Percentiles rank a stretch among this genome's conserved stretches.
These are phyloP conservation scores for Chenopodium berlandieri DNA, from an alignment of 148 eudicot species.

Conservation along the genomic window DNA sequence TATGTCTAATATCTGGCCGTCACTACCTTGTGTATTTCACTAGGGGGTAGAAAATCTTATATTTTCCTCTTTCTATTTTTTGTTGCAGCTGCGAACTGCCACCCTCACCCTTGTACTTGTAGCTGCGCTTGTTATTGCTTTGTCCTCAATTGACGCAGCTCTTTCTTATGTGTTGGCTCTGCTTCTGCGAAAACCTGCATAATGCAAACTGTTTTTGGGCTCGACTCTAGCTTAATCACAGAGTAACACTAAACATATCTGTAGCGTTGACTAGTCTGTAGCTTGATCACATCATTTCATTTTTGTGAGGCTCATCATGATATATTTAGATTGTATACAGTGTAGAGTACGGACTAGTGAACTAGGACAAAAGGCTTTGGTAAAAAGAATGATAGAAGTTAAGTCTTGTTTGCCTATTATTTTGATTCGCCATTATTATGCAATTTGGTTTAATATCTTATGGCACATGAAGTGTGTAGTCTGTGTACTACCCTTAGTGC, in stretches of 20 bases:
- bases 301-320: background rate
- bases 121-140: conserved; percentile 65
- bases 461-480: background rate
- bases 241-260: background rate
- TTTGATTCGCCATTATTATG: background rate
- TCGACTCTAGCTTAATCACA: background rate
- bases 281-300: background rate
- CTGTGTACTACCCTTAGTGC: too few species aligned
- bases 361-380: background rate
- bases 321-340: background rate
- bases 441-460: background rate
- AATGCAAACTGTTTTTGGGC: background rate
- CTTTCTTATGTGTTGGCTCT: conserved; percentile 55
- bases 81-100: conserved; percentile 75
- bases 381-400: background rate
- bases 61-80: conserved; percentile 4
- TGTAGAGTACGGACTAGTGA: background rate
- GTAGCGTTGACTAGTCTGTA: background rate
- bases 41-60: background rate
- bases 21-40: background rate
- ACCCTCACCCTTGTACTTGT: conserved; percentile 70
- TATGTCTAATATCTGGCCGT: background rate
- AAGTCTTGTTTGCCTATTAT: background rate
- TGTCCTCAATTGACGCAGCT: conserved; percentile 71
- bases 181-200: conserved; percentile 43